Conservation (phyloP, 1,284 basidiomycete genomes). For the Omphalotus olearius region DNA sequence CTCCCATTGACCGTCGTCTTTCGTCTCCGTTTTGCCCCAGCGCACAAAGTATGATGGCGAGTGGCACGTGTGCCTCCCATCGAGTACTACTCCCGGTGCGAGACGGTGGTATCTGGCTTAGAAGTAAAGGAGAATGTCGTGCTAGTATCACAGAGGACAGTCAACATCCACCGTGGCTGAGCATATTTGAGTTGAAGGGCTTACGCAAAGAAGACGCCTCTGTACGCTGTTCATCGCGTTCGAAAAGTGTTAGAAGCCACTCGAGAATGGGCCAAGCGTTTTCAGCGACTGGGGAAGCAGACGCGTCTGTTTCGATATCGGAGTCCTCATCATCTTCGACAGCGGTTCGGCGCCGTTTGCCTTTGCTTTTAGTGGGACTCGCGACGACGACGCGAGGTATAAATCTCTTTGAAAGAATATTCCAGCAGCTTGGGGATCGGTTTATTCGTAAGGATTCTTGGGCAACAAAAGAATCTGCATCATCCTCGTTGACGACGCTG, state of each 20-base stretch:
- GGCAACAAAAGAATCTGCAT: slow-evolving; percentile 54
- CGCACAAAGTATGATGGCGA: slow-evolving; percentile 53
- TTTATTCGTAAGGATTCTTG: slow-evolving; percentile 47
- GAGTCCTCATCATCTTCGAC: slow-evolving; percentile 22
- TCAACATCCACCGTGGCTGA: slow-evolving; percentile 1
- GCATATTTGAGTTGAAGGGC: slow-evolving; percentile 15
- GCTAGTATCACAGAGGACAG: slow-evolving; percentile 28
- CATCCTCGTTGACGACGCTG: slow-evolving; percentile 23
- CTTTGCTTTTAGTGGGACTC: slow-evolving; percentile 26
- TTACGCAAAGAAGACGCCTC: slow-evolving; percentile 29
- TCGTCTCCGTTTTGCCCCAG: slow-evolving; percentile 37
- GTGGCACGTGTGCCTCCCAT: slow-evolving; percentile 53
- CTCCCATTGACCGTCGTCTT: slow-evolving; percentile 39
- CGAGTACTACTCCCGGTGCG: slow-evolving; percentile 41
- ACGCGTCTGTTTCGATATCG: slow-evolving; percentile 12
- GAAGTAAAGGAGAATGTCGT: slow-evolving; percentile 51
- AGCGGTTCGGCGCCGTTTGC: slow-evolving; percentile 24
- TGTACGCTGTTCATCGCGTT: slow-evolving; percentile 50
- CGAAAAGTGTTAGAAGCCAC: slow-evolving; percentile 62
- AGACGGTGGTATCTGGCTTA: slow-evolving; percentile 64
- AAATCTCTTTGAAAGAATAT: slow-evolving; percentile 51
- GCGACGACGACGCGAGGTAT: slow-evolving; percentile 23
- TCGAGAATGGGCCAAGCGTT: slow-evolving; percentile 63
- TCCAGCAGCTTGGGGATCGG: slow-evolving; percentile 57
- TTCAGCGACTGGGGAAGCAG: slow-evolving; percentile 38